phyloP scores from a whole-genome alignment of 192 early-diverging fungal genomes.

The Rhizophagus prolifer region DNA sequence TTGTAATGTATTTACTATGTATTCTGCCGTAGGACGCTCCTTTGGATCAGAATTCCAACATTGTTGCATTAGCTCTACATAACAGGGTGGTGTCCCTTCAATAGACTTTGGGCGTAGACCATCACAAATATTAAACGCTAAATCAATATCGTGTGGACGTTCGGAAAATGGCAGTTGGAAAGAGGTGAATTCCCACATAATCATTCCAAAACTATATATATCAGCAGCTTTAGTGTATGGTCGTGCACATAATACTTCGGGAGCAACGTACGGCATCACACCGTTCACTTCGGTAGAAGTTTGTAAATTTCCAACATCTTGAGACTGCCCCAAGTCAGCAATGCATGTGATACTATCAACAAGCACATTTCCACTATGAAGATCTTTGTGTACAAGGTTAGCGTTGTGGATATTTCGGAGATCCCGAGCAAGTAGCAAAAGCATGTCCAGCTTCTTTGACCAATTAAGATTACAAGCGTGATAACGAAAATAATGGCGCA shows the following conservation, averaged over 20 bases:
- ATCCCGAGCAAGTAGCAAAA: background rate
- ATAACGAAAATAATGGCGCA: conserved; percentile 37
- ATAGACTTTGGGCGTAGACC: background rate
- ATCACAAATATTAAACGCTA: background rate
- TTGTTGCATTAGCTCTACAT: background rate
- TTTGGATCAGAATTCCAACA: conserved; percentile 4
- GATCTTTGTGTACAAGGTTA: background rate
- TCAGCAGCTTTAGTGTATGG: conserved; percentile 3
- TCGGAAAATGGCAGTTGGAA: background rate
- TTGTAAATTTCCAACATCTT: background rate
- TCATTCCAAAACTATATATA: conserved; percentile 7
- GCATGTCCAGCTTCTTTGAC: background rate
- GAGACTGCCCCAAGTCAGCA: background rate
- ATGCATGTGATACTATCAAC: background rate
- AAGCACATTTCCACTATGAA: conserved; percentile 19
- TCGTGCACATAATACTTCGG: background rate
- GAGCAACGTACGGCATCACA: conserved; percentile 1
- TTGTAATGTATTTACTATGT: too few relatives aligned
- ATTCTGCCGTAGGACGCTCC: too few relatives aligned
- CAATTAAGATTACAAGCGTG: conserved; percentile 26
- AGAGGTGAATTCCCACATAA: conserved; percentile 16
- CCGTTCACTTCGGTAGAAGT: background rate
- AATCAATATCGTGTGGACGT: background rate
- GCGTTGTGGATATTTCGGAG: background rate
- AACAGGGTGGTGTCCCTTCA: background rate